Evolutionary conservation across 306 rosid species (phyloP), one percentile per base, ranked within the genome.

Genomic region (Cucumis cinereus): DNA sequence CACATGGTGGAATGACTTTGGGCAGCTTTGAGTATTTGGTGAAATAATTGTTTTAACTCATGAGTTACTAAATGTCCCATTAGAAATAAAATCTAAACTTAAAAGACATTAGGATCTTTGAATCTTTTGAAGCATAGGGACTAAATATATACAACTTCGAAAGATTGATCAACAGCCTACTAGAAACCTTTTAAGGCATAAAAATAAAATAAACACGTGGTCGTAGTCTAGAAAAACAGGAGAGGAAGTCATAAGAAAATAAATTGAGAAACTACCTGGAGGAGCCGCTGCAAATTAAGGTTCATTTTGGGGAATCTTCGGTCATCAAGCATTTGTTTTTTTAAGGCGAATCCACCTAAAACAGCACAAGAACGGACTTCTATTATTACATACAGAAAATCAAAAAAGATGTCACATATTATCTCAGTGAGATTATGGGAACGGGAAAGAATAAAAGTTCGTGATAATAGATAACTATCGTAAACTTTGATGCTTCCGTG

Each of bases 281-380:
- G 82, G 72, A 94, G 95, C 41, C 99, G 93, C 91, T 92, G 97
- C 87, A 94, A 85, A 79, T 94, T 80, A 80, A 92, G 88, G 86
- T 94, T 94, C 85, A 94, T 86, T 80, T 94, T 94, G 61, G 99
- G 96, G 79, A 94, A 94, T 92, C 93, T 88, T 88, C 99, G 86
- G 58, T 94, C 99, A 83, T 94, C 99, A 47, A 94, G 85, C 99
- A 94, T 92, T 89, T 92, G 90, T 83, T 94, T 94, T 88, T 92
- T 92, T 85, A 90, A 82, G 73, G 87, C 86, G 82, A 86, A 85
- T 78, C 96, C 96, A 79, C 97, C 97, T 92, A 85, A 79, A 71
- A 11, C 72, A 61, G 72, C 19, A 28, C 30, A 28, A 76, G 43
- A 26, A 35, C 16, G 22, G 30, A 43, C 23, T 68, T 41, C 33